These are phyloP conservation scores for Onygenales sp. DNA, from an alignment of 2,329 filamentous ascomycete species.

Conservation along the genomic window DNA sequence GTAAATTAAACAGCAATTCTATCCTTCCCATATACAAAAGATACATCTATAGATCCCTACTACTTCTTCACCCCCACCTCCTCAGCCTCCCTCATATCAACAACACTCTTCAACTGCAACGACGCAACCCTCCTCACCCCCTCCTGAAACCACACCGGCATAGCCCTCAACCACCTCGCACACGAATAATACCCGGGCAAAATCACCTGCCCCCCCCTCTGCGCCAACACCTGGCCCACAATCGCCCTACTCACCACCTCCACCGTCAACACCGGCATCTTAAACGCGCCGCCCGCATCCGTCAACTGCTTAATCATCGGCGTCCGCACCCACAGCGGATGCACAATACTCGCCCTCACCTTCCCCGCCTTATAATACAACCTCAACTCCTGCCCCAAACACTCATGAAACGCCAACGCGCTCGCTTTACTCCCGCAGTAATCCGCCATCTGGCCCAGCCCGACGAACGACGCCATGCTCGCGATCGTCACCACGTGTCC, in stretches of 20 bases:
- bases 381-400: conserved; percentile 29
- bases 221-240: conserved; percentile 41
- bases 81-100: not conserved
- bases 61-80: conserved; percentile 1
- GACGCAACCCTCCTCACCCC: conserved; percentile 19
- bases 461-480: conserved; percentile 42
- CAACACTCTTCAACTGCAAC: conserved; percentile 13
- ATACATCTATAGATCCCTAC: not conserved
- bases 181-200: conserved; percentile 30
- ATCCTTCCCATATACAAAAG: not conserved
- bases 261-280: conserved; percentile 26
- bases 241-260: conserved; percentile 39
- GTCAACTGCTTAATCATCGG: conserved; percentile 34
- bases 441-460: conserved; percentile 40
- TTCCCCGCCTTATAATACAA: conserved; percentile 27
- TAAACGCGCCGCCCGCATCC: conserved; percentile 21
- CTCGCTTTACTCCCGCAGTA: conserved; percentile 45
- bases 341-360: conserved; percentile 27
- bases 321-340: conserved; percentile 41
- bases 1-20: not conserved
- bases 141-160: conserved; percentile 42
- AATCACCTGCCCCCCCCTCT: conserved; percentile 41
- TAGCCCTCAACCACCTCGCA: conserved; percentile 20
- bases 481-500: conserved; percentile 51
- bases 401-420: conserved; percentile 46